Percentiles rank a stretch among this genome's conserved stretches.
Evolutionary conservation across 2,329 filamentous ascomycete genomes (phyloP).

Genomic region (Pestalotiopsis sp.): DNA sequence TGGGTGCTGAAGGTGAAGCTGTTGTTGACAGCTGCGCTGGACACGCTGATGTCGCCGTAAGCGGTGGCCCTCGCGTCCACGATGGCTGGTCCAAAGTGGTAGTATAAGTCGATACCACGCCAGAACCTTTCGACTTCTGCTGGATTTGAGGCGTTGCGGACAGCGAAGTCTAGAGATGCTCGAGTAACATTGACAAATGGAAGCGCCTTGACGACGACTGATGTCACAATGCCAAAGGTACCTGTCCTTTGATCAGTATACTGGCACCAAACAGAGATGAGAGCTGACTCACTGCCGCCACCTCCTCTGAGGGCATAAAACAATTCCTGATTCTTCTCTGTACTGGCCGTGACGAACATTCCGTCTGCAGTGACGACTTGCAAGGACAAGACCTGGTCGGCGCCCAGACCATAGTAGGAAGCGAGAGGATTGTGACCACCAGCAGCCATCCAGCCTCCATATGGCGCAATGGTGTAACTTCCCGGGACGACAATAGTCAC

Average conservation of each 20-base stretch:
- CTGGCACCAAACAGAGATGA: neutral
- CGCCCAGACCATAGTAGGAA: constrained; percentile 47
- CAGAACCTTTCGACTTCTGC: constrained; percentile 24
- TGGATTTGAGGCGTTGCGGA: neutral
- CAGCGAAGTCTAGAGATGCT: constrained; percentile 20
- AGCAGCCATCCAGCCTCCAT: constrained; percentile 52
- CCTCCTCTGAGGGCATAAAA: constrained; percentile 54
- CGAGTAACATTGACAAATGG: constrained; percentile 24
- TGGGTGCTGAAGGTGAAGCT: constrained; percentile 27
- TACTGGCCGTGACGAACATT: constrained; percentile 38
- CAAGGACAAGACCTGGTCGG: constrained; percentile 48
- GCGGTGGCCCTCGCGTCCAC: constrained; percentile 36
- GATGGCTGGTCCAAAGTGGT: constrained; percentile 32
- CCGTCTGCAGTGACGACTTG: constrained; percentile 50
- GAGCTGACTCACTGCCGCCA: constrained; percentile 40
- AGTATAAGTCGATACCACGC: constrained; percentile 33
- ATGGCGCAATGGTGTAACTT: constrained; percentile 36
- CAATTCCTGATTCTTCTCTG: constrained; percentile 44
- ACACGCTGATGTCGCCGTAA: constrained; percentile 36
- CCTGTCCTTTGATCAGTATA: constrained; percentile 16
- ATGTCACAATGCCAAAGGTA: constrained; percentile 31
- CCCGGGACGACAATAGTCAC: constrained; percentile 32
- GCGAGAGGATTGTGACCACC: constrained; percentile 52
- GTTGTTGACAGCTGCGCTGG: constrained; percentile 21
- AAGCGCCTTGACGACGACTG: constrained; percentile 31